These are phyloP conservation scores for Mycena metata DNA, from an alignment of 768 basidiomycete genomes.

Conservation along the genomic window DNA sequence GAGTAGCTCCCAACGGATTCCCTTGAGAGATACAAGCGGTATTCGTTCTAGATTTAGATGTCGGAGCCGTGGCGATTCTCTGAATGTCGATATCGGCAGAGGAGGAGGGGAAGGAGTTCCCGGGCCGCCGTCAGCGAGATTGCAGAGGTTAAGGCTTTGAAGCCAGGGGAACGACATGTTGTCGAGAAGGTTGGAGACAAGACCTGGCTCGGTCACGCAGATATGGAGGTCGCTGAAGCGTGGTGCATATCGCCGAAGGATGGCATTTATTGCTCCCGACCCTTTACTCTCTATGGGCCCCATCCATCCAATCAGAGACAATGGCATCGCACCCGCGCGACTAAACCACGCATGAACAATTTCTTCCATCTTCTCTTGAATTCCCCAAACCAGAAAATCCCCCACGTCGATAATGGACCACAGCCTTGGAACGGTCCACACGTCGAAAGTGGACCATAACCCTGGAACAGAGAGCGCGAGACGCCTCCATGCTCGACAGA, in stretches of 20 bases:
- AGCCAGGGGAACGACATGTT: slow-evolving; percentile 4
- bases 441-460: slow-evolving; percentile 9
- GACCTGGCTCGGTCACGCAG: background rate
- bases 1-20: background rate
- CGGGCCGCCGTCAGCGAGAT: too few relatives aligned
- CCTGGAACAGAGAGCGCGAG: slow-evolving; percentile 9
- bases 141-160: background rate
- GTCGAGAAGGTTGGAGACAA: slow-evolving; percentile 1
- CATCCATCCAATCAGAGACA: too few relatives aligned
- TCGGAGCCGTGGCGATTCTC: background rate
- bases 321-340: slow-evolving; percentile 13
- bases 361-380: slow-evolving; percentile 4
- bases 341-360: slow-evolving; percentile 4
- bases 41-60: background rate
- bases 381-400: background rate
- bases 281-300: too few relatives aligned
- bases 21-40: background rate
- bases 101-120: background rate
- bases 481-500: slow-evolving; percentile 7
- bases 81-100: background rate
- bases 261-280: background rate
- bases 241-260: slow-evolving; percentile 1
- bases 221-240: background rate
- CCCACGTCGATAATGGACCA: background rate
- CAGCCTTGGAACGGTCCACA: too few relatives aligned